Evolutionary conservation across 345 rosid genomes (phyloP), one percentile per base, ranked within the genome.

Genomic region (Populus nigra): DNA sequence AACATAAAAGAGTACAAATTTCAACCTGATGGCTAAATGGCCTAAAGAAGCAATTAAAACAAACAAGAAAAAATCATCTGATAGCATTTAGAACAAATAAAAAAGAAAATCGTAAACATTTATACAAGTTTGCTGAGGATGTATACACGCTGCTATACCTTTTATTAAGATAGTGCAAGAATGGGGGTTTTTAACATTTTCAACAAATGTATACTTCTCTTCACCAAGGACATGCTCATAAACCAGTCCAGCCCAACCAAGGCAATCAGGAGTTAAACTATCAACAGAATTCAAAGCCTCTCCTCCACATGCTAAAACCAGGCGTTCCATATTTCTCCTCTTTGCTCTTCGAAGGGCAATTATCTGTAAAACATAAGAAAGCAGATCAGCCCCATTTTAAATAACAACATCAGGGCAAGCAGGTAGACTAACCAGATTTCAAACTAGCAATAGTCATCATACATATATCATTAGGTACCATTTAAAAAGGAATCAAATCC

Each of bases 241-340:
- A 23, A 96, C 97, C 43, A 94, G 89, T 81, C 99, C 98, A 81
- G 99, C 98, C 99, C 95, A 96, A 59, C 99, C 98, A 84, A 96
- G 97, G 81, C 89, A 93, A 53, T 88, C 92, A 3, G 98, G 94
- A 49, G 96, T 91, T 80, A 96, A 77, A 80, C 89, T 92, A 71
- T 93, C 98, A 66, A 96, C 97, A 55, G 95, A 93, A 71, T 92
- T 94, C 77, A 96, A 92, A 82, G 94, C 97, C 82, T 94, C 98
- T 82, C 99, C 99, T 71, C 98, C 99, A 85, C 98, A 93, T 65
- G 97, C 95, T 87, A 96, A 87, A 71, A 92, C 91, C 85, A 96
- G 82, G 49, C 98, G 90, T 86, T 96, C 99, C 98, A 96, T 94
- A 84, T 96, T 94, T 89, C 99, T 96, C 79, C 94, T 88, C 91